These are phyloP conservation scores for Trapa incisa DNA, from an alignment of 345 rosid species.

Conservation along the genomic window DNA sequence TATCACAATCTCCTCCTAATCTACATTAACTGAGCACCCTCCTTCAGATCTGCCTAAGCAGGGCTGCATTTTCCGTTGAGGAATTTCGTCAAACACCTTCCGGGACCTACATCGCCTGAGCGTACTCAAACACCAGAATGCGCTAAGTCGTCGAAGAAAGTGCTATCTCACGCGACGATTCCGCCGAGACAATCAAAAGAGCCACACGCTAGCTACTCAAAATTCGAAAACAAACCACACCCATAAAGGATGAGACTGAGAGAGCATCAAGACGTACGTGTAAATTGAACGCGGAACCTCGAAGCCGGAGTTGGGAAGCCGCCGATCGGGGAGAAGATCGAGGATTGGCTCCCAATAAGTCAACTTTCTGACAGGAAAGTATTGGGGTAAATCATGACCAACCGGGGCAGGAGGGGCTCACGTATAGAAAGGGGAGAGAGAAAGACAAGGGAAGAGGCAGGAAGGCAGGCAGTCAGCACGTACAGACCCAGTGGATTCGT, in stretches of 20 bases:
- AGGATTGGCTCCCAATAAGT: neutral
- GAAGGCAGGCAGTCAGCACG: neutral
- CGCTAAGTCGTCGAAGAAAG: neutral
- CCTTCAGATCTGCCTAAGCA: neutral
- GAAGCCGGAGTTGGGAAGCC: neutral
- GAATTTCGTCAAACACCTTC: neutral
- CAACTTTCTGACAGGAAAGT: neutral
- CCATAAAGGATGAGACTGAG: neutral
- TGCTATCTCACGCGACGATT: neutral
- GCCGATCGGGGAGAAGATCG: conserved; percentile 1
- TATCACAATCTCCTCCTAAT: neutral
- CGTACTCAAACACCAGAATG: neutral
- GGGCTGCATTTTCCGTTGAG: neutral
- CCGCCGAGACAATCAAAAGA: neutral
- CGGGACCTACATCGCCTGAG: neutral
- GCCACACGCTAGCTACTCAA: no score
- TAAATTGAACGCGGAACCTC: neutral
- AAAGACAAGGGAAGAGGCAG: no score
- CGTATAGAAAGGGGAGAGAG: neutral
- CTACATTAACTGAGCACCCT: neutral
- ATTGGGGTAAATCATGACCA: neutral
- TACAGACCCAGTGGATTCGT: neutral
- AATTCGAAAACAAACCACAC: neutral
- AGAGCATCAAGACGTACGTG: neutral
- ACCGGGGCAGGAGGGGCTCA: neutral